A percentile compares a stretch with the other conserved stretches of the same genome.
Conservation (phyloP, 176 grass and related monocot genomes). For the Oryza coarctata region DNA sequence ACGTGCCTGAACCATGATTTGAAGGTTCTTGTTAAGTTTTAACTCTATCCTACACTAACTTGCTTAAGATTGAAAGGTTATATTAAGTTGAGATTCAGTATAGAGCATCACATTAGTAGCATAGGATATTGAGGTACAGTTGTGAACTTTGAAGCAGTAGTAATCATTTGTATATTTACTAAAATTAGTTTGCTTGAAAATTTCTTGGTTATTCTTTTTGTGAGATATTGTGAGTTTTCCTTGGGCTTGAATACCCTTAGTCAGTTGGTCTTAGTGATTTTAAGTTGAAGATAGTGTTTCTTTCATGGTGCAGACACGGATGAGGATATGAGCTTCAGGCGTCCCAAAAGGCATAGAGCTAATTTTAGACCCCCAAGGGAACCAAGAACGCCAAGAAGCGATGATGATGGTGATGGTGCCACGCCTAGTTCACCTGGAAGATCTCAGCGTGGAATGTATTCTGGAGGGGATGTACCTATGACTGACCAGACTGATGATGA, state of each 20-base stretch:
- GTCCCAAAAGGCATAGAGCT: slow-evolving; percentile 82
- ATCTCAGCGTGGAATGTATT: slow-evolving; percentile 70
- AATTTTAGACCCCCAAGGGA: slow-evolving; percentile 71
- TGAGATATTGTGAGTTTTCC: neutral
- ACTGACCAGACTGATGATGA: slow-evolving; percentile 94
- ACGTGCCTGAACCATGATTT: too few species aligned
- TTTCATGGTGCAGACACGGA: slow-evolving; percentile 65
- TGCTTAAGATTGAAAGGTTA: too few species aligned
- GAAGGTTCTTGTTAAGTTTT: too few species aligned
- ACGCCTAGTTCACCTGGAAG: slow-evolving; percentile 89
- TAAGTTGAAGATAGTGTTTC: slow-evolving; percentile 15
- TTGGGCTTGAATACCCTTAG: neutral
- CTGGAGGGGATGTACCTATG: slow-evolving; percentile 77
- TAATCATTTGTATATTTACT: neutral
- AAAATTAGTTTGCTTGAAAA: neutral
- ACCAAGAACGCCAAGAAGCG: slow-evolving; percentile 71
- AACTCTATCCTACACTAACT: too few species aligned
- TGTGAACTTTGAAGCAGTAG: neutral
- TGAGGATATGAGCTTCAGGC: slow-evolving; percentile 74
- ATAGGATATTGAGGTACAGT: too few species aligned
- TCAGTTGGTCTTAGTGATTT: neutral
- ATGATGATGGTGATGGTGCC: slow-evolving; percentile 77
- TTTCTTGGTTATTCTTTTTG: neutral
- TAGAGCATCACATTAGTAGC: neutral
- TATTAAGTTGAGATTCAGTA: too few species aligned